Evolutionary conservation across 441 rosid species (phyloP).

Genomic region (Gossypium aridum): DNA sequence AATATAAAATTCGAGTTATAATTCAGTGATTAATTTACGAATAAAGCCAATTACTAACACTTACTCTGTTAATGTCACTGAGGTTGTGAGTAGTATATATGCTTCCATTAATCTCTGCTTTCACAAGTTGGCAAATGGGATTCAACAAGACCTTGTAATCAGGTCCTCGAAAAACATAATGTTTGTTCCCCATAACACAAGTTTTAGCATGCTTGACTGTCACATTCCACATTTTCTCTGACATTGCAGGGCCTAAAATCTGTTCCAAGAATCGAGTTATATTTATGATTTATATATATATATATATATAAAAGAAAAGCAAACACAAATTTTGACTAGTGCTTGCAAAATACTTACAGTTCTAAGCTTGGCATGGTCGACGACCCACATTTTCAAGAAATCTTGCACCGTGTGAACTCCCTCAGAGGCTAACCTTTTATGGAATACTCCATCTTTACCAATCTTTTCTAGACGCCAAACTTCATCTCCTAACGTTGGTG

Average conservation of each 20-base stretch:
- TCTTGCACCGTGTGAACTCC: constrained; percentile 65
- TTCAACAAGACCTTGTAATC: constrained; percentile 35
- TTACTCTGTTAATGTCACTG: constrained; percentile 33
- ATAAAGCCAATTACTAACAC: too few species aligned
- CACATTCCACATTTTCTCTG: constrained; percentile 80
- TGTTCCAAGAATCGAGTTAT: constrained; percentile 14
- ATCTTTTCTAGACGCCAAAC: constrained; percentile 93
- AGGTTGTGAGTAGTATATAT: constrained; percentile 29
- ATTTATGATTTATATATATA: background rate
- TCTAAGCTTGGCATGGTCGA: constrained; percentile 49
- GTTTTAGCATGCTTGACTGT: constrained; percentile 65
- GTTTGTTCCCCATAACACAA: constrained; percentile 58
- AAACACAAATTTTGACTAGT: background rate
- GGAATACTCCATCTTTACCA: constrained; percentile 81
- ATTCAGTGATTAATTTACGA: too few species aligned
- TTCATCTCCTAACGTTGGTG: constrained; percentile 70
- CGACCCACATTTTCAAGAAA: constrained; percentile 55
- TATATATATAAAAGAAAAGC: background rate
- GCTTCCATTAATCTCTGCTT: constrained; percentile 37
- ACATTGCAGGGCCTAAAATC: constrained; percentile 73
- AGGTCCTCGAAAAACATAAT: constrained; percentile 30
- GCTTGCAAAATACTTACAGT: constrained; percentile 22
- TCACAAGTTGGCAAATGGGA: constrained; percentile 63
- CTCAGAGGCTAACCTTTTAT: constrained; percentile 46
- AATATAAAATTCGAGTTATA: too few species aligned